Percentiles rank a stretch among this genome's conserved stretches.
Conservation (phyloP, 768 basidiomycete species). For the Boletus patriciae region DNA sequence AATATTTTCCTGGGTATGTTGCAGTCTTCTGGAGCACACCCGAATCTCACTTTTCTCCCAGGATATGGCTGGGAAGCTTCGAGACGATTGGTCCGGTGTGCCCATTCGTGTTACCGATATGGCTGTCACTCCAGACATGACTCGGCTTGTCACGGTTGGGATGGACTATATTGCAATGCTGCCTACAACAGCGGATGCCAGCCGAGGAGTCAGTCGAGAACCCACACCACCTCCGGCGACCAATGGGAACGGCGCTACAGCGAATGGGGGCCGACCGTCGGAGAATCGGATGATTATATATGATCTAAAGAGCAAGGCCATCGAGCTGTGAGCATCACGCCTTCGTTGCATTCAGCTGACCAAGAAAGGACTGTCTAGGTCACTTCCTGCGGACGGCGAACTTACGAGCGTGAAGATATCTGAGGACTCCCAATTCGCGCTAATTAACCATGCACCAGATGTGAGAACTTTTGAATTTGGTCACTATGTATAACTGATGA, state of each 20-base stretch:
- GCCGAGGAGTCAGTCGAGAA: slow-evolving; percentile 38
- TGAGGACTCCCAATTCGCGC: slow-evolving; percentile 78
- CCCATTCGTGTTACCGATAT: slow-evolving; percentile 86
- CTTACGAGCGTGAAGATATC: slow-evolving; percentile 88
- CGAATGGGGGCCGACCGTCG: slow-evolving; percentile 38
- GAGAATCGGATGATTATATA: slow-evolving; percentile 75
- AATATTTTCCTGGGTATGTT: slow-evolving; percentile 80
- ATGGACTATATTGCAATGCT: slow-evolving; percentile 46
- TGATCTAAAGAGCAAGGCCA: slow-evolving; percentile 65
- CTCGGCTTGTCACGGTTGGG: slow-evolving; percentile 82
- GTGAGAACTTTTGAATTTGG: slow-evolving; percentile 45
- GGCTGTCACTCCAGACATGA: slow-evolving; percentile 81
- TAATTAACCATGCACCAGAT: slow-evolving; percentile 86
- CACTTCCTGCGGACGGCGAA: slow-evolving; percentile 70
- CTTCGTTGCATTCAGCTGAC: slow-evolving; percentile 10
- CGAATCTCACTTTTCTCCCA: slow-evolving; percentile 35
- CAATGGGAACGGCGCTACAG: slow-evolving; percentile 34
- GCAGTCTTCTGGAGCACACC: neutral
- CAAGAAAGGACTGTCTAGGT: slow-evolving; percentile 40
- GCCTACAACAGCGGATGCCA: slow-evolving; percentile 12
- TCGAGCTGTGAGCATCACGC: slow-evolving; percentile 59
- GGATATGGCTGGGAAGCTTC: slow-evolving; percentile 73
- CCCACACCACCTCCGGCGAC: slow-evolving; percentile 31
- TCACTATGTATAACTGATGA: slow-evolving; percentile 6
- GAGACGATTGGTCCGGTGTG: slow-evolving; percentile 65